Conservation (phyloP, 1,284 basidiomycete species). For the Pseudozyma sp. region DNA sequence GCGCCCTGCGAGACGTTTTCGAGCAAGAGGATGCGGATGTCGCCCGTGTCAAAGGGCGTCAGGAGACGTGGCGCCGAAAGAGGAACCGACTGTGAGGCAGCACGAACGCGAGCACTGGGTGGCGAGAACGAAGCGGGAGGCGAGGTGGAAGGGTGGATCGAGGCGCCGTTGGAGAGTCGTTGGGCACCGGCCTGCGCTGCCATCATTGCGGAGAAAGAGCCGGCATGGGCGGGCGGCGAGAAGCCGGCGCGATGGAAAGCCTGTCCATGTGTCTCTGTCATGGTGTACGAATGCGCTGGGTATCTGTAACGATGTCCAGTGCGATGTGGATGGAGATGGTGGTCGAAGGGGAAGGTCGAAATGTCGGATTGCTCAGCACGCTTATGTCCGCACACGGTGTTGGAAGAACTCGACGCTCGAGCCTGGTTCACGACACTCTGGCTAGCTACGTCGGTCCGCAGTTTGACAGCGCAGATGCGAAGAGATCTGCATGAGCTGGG, state of each 20-base stretch:
- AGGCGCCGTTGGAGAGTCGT: constrained; percentile 34
- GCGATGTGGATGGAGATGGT: constrained; percentile 14
- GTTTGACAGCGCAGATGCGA: neutral
- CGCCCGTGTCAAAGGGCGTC: constrained; percentile 64
- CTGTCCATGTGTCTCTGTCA: constrained; percentile 52
- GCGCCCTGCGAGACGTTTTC: constrained; percentile 97
- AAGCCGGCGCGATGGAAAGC: constrained; percentile 62
- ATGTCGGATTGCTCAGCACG: neutral
- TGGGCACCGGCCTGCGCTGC: constrained; percentile 52
- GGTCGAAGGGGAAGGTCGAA: constrained; percentile 1
- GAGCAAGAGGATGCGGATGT: constrained; percentile 78
- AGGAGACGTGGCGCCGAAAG: constrained; percentile 57
- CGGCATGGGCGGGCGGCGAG: constrained; percentile 56
- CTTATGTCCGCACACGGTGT: neutral
- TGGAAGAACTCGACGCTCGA: constrained; percentile 16
- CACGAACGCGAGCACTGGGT: constrained; percentile 32
- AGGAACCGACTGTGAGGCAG: constrained; percentile 43
- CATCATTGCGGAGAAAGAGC: constrained; percentile 64
- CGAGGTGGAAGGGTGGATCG: constrained; percentile 40
- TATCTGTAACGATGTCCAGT: neutral
- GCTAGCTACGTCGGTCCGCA: neutral
- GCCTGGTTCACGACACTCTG: constrained; percentile 5
- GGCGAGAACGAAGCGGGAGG: constrained; percentile 42
- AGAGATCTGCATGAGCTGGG: neutral
- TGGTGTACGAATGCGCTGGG: constrained; percentile 2